These are phyloP conservation scores for Xerocomellus dryophilus DNA, from an alignment of 768 basidiomycete species.

Conservation along the genomic window DNA sequence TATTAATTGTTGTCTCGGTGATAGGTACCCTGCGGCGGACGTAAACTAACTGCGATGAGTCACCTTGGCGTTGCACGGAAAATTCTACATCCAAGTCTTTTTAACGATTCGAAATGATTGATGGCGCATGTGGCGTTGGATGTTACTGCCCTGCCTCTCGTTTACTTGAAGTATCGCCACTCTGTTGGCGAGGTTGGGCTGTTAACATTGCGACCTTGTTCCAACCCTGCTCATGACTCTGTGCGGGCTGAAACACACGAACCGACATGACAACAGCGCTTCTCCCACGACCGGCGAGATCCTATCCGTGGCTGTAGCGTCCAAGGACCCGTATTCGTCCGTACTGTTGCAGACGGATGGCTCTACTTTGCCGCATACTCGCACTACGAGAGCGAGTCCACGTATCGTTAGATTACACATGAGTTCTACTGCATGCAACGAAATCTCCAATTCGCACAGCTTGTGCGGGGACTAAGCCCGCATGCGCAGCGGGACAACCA, in stretches of 20 bases:
- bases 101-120: constrained; percentile 13
- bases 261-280: not conserved
- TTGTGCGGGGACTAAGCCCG: constrained; percentile 22
- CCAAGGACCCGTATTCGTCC: not conserved
- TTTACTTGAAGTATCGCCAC: constrained; percentile 20
- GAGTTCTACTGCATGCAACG: not conserved
- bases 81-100: constrained; percentile 1
- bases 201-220: constrained; percentile 30
- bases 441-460: constrained; percentile 19
- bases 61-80: not conserved
- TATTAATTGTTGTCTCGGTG: constrained; percentile 1
- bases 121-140: constrained; percentile 26
- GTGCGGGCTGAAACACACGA: constrained; percentile 17
- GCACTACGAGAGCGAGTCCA: not conserved
- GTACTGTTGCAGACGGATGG: not conserved
- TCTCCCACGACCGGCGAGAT: not conserved
- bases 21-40: not conserved
- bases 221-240: constrained; percentile 9
- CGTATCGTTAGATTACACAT: constrained; percentile 1
- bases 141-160: constrained; percentile 19
- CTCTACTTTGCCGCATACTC: not conserved
- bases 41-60: not conserved
- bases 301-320: not conserved
- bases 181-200: constrained; percentile 15
- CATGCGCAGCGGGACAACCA: constrained; percentile 1